Conservation (phyloP, 2,329 filamentous ascomycete genomes). For the Neodidymelliopsis sp. region DNA sequence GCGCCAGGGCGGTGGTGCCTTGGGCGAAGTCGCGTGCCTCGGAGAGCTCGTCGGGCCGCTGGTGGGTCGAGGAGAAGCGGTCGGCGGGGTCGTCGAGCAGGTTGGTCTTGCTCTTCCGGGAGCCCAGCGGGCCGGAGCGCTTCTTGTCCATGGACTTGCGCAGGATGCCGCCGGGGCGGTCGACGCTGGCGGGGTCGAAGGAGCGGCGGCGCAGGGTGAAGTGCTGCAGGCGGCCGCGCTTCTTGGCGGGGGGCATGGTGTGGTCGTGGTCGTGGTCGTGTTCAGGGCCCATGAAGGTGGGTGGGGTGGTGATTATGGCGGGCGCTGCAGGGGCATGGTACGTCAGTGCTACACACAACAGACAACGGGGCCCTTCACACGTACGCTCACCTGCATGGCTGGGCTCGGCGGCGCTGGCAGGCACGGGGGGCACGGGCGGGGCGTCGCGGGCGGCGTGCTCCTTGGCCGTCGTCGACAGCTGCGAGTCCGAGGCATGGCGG, state of each 20-base stretch:
- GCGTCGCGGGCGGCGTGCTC: conserved; percentile 65
- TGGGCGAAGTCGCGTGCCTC: conserved; percentile 64
- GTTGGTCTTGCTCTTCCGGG: conserved; percentile 35
- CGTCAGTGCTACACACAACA: conserved; percentile 32
- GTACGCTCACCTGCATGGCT: conserved; percentile 4
- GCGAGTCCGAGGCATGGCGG: conserved; percentile 91
- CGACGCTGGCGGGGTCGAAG: conserved; percentile 44
- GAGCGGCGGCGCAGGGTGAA: conserved; percentile 46
- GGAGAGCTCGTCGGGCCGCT: conserved; percentile 52
- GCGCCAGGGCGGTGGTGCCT: conserved; percentile 67
- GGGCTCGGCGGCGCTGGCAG: conserved; percentile 19
- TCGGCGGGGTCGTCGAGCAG: conserved; percentile 50
- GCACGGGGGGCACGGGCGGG: conserved; percentile 54
- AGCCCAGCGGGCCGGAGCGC: conserved; percentile 33
- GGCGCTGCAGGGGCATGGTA: conserved; percentile 52
- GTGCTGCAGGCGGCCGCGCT: conserved; percentile 45
- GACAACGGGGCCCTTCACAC: neutral
- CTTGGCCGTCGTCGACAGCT: conserved; percentile 78
- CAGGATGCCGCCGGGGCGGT: conserved; percentile 35
- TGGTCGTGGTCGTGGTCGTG: conserved; percentile 15
- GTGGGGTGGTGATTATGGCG: conserved; percentile 89
- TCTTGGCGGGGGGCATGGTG: conserved; percentile 27
- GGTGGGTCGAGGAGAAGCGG: conserved; percentile 68
- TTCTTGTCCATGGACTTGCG: conserved; percentile 50
- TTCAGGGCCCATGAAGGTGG: conserved; percentile 64